Conservation (phyloP, 345 rosid species). For the Moricandia moricandioides region DNA sequence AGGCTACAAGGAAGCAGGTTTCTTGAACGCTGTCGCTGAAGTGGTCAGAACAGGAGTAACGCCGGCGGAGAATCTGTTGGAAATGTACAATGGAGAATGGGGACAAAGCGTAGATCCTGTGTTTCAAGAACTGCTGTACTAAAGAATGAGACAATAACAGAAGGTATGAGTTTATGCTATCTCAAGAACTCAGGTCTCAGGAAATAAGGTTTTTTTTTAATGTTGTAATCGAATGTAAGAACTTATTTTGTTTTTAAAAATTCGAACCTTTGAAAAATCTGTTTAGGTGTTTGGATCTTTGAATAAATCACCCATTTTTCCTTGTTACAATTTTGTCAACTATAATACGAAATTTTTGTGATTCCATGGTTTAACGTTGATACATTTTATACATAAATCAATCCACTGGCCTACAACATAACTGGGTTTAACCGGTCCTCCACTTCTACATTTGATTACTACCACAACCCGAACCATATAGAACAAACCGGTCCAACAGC, state of each 20-base stretch:
- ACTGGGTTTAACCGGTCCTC: neutral
- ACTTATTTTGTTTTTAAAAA: conserved; percentile 1
- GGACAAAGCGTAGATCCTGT: conserved; percentile 76
- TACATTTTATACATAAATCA: neutral
- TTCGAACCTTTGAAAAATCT: conserved; percentile 20
- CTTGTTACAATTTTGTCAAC: neutral
- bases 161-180: neutral
- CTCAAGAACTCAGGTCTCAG: conserved; percentile 14
- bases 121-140: conserved; percentile 72
- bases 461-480: neutral
- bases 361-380: neutral
- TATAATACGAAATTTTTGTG: neutral
- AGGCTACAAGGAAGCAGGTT: conserved; percentile 88
- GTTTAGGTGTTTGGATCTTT: neutral
- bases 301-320: neutral
- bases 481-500: neutral
- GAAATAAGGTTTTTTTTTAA: neutral
- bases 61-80: conserved; percentile 83
- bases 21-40: conserved; percentile 77
- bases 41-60: conserved; percentile 93
- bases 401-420: neutral
- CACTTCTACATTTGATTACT: neutral
- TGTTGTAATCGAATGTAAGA: conserved; percentile 15
- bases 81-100: conserved; percentile 81
- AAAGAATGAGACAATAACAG: neutral